phyloP scores from a whole-genome alignment of 2,329 filamentous ascomycete genomes.

The Hymenoscyphus infarciens region DNA sequence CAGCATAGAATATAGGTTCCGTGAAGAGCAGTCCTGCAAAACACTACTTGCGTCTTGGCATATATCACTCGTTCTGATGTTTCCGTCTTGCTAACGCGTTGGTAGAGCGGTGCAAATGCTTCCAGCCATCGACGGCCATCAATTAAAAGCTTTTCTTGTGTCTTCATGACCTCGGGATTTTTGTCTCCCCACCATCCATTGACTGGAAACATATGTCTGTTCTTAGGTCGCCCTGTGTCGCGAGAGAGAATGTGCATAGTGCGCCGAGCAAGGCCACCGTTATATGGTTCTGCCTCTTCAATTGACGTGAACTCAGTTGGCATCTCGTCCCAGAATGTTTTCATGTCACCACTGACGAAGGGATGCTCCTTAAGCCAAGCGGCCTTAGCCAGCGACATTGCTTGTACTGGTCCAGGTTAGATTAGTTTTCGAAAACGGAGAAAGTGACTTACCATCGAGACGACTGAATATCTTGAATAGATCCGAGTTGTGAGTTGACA shows the following conservation, averaged over 20 bases:
- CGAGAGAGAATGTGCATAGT: conserved; percentile 16
- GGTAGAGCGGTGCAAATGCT: conserved; percentile 11
- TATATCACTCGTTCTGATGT: conserved; percentile 9
- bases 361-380: conserved; percentile 10
- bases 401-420: conserved; percentile 11
- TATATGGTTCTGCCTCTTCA: conserved; percentile 15
- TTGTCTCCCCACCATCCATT: conserved; percentile 19
- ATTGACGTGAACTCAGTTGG: conserved; percentile 14
- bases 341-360: conserved; percentile 9
- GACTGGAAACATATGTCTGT: conserved; percentile 13
- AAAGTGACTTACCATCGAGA: conserved; percentile 10
- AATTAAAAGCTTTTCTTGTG: conserved; percentile 13
- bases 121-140: conserved; percentile 10
- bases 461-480: conserved; percentile 17
- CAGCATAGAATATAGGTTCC: conserved; percentile 19
- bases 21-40: conserved; percentile 47
- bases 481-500: conserved; percentile 5
- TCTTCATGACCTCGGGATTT: conserved; percentile 11
- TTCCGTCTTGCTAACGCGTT: neutral
- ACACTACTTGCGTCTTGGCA: conserved; percentile 39
- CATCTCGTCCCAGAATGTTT: conserved; percentile 14
- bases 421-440: neutral
- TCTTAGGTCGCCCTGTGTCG: conserved; percentile 7
- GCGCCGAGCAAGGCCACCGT: conserved; percentile 15
- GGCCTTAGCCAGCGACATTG: conserved; percentile 20